Conservation (phyloP, 1,139 yeast species). For the Yamadazyma songkhlaensis region DNA sequence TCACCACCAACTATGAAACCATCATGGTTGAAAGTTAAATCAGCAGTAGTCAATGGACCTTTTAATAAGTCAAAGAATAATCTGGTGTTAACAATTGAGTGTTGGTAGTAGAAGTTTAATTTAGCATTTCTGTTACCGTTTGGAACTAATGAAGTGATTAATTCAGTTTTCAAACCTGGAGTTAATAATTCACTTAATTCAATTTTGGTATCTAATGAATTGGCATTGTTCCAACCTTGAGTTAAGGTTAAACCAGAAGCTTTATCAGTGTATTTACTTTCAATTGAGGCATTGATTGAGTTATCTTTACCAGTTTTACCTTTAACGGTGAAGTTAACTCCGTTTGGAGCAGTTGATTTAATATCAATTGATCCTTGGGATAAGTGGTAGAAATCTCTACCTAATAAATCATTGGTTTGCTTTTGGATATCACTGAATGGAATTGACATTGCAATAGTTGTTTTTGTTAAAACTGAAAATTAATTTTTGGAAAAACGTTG, state of each 20-base stretch:
- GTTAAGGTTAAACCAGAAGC: slow-evolving; percentile 89
- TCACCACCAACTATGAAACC: slow-evolving; percentile 98
- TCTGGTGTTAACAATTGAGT: slow-evolving; percentile 91
- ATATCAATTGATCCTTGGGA: slow-evolving; percentile 86
- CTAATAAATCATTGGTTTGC: slow-evolving; percentile 84
- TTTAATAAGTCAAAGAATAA: slow-evolving; percentile 92
- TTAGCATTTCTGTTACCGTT: slow-evolving; percentile 86
- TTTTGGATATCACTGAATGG: slow-evolving; percentile 89
- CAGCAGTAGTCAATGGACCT: slow-evolving; percentile 95
- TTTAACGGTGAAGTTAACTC: slow-evolving; percentile 91
- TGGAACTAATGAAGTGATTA: slow-evolving; percentile 86
- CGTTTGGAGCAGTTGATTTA: slow-evolving; percentile 93
- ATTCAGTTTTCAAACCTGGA: slow-evolving; percentile 93
- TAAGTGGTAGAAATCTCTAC: slow-evolving; percentile 90
- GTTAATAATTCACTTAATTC: slow-evolving; percentile 91
- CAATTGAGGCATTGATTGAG: slow-evolving; percentile 84
- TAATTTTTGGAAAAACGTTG: slow-evolving; percentile 4
- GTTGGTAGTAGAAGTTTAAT: slow-evolving; percentile 87
- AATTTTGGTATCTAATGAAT: slow-evolving; percentile 87
- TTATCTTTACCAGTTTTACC: slow-evolving; percentile 87
- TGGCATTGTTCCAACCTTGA: slow-evolving; percentile 98
- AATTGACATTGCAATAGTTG: slow-evolving; percentile 23
- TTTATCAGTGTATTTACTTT: slow-evolving; percentile 92
- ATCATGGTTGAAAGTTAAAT: slow-evolving; percentile 91
- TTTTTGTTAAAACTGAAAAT: not conserved